Conservation (phyloP, 257 asterid species). For the Penstemon newberryi region DNA sequence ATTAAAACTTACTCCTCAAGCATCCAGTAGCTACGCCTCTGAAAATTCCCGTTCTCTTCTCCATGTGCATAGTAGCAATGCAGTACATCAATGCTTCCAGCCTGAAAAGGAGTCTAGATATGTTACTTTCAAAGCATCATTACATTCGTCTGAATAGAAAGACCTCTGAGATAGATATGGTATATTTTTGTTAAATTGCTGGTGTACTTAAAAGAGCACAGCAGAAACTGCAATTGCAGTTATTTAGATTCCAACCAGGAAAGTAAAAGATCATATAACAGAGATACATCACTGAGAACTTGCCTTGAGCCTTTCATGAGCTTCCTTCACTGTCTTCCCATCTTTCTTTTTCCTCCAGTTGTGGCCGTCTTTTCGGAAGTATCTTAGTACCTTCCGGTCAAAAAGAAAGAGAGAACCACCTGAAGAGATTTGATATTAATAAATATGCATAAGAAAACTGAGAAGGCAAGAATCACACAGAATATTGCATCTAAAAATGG, state of each 20-base stretch:
- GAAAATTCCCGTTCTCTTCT: slow-evolving; percentile 77
- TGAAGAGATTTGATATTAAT: slow-evolving; percentile 33
- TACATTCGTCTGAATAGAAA: slow-evolving; percentile 27
- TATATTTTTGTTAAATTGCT: slow-evolving; percentile 18
- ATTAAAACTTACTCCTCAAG: slow-evolving; percentile 80
- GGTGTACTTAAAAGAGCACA: slow-evolving; percentile 9
- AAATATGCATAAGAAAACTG: slow-evolving; percentile 17
- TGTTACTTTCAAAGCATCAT: slow-evolving; percentile 28
- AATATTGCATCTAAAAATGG: neutral
- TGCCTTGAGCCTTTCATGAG: slow-evolving; percentile 96
- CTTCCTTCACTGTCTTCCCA: slow-evolving; percentile 93
- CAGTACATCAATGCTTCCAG: slow-evolving; percentile 85
- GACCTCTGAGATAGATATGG: slow-evolving; percentile 1
- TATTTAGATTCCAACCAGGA: slow-evolving; percentile 10
- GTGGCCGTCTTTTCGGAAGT: slow-evolving; percentile 93
- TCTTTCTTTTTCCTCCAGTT: slow-evolving; percentile 95
- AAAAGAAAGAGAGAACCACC: slow-evolving; percentile 94
- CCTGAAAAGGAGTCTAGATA: slow-evolving; percentile 45
- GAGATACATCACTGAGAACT: slow-evolving; percentile 19
- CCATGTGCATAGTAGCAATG: slow-evolving; percentile 99
- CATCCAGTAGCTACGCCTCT: slow-evolving; percentile 98
- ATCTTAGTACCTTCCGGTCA: slow-evolving; percentile 86
- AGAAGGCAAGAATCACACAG: slow-evolving; percentile 14
- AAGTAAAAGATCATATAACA: slow-evolving; percentile 25
- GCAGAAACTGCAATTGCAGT: slow-evolving; percentile 14